Evolutionary conservation across 2,329 filamentous ascomycete genomes (phyloP), one percentile per base, ranked within the genome.

Genomic region (Colletotrichum viniferum): DNA sequence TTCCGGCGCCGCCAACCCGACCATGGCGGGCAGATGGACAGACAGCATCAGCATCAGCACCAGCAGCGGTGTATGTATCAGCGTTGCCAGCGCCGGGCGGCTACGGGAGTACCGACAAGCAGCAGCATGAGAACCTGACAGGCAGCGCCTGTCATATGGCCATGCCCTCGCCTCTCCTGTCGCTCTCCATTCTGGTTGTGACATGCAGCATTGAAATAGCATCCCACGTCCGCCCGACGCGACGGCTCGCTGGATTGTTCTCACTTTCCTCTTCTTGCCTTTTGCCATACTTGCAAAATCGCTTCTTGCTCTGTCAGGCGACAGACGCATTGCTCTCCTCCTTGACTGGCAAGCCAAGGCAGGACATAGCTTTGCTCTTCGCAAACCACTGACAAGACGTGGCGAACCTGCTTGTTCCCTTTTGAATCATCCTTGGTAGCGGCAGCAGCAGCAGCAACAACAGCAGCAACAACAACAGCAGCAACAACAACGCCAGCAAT

Each of bases 181-280:
- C 24, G 34, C 24, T 36, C 21, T 24, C 60, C 62, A 48, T n/a
- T 52, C 43, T 65, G 34, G 18, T 48, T n/a, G 34, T 28, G 32
- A 63, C 43, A 30, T 64, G n/a, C 71, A 55, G 38, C 52, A 66
- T 66, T 73, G 32, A 74, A 74, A 72, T 65, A 65, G 68, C 72
- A 52, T 74, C 34, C 68, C 48, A 21, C 72, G 14, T 26, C 72
- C 61, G 67, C 55, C 36, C 48, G 12, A 24, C 13, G n/a, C 43
- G 7, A 56, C 24, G 32, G 21, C 32, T 70, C 58, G 58, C 71
- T 43, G 55, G 36, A 24, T 38, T 30, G 30, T 34, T 32, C 32
- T 38, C 21, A 18, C 28, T 34, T 66, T 28, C 24, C 14, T 14
- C 16, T 16, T 26, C 34, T 64, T 43, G 38, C 30, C 7, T 36